Conservation (phyloP, 2,329 filamentous ascomycete genomes). For the Neonectria magnoliae region DNA sequence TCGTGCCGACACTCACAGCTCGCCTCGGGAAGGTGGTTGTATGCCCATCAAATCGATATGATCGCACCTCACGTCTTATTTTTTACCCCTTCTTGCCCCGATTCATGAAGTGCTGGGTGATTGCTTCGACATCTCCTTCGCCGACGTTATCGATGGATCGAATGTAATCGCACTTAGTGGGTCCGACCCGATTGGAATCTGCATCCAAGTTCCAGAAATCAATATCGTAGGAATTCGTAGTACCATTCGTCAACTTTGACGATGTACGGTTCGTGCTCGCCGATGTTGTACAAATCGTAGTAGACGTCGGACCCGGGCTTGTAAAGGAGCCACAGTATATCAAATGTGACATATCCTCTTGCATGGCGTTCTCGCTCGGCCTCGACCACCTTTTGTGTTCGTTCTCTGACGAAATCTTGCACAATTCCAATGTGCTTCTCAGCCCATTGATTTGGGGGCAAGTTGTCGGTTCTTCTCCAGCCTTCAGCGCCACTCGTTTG, state of each 20-base stretch:
- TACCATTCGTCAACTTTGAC: background rate
- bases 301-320: slow-evolving; percentile 26
- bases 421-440: slow-evolving; percentile 22
- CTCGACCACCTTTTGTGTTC: slow-evolving; percentile 8
- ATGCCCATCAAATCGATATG: background rate
- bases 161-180: background rate
- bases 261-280: background rate
- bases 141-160: background rate
- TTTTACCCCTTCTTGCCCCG: background rate
- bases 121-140: background rate
- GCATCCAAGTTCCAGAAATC: background rate
- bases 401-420: slow-evolving; percentile 24
- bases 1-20: background rate
- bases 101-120: background rate
- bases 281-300: background rate
- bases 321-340: slow-evolving; percentile 34
- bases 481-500: background rate
- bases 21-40: background rate
- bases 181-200: background rate
- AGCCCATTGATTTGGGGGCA: slow-evolving; percentile 19
- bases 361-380: slow-evolving; percentile 22
- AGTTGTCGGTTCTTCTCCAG: background rate
- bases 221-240: background rate
- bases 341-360: slow-evolving; percentile 23
- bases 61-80: background rate